These are phyloP conservation scores for Thermomucor indicae-seudaticae DNA, from an alignment of 371 early-diverging fungal genomes.

Conservation along the genomic window DNA sequence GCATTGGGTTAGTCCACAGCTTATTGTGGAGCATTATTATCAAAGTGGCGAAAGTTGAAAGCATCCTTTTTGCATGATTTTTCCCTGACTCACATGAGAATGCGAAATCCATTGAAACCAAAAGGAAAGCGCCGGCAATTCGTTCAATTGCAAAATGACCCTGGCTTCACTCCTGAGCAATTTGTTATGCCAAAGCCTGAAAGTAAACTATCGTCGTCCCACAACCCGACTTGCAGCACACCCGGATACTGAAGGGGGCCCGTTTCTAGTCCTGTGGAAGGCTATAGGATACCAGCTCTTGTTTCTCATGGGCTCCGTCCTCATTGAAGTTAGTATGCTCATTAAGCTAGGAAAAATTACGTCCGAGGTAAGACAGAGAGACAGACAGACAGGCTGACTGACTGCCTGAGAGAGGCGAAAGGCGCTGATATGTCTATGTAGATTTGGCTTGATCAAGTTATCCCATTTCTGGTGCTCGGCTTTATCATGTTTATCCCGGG, in stretches of 20 bases:
- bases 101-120: conserved; percentile 40
- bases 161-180: conserved; percentile 49
- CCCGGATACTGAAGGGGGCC: no score
- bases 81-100: conserved; percentile 22
- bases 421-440: conserved; percentile 5
- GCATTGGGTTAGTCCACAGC: no score
- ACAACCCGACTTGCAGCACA: not conserved
- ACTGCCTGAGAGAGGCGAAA: no score
- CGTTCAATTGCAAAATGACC: conserved; percentile 46
- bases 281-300: conserved; percentile 55
- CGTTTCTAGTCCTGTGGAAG: conserved; percentile 65
- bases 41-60: no score
- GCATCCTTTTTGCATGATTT: no score
- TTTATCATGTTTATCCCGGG: conserved; percentile 56
- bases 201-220: conserved; percentile 17
- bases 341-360: conserved; percentile 48
- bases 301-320: conserved; percentile 42
- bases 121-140: conserved; percentile 37
- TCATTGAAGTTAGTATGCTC: conserved; percentile 55
- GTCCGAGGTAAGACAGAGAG: conserved; percentile 24
- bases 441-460: conserved; percentile 58
- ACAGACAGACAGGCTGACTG: no score
- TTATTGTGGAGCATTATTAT: no score
- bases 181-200: conserved; percentile 39
- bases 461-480: conserved; percentile 45